Evolutionary conservation across 2,329 filamentous ascomycete genomes (phyloP).

Genomic region (Aspergillus fumigatiaffinis): DNA sequence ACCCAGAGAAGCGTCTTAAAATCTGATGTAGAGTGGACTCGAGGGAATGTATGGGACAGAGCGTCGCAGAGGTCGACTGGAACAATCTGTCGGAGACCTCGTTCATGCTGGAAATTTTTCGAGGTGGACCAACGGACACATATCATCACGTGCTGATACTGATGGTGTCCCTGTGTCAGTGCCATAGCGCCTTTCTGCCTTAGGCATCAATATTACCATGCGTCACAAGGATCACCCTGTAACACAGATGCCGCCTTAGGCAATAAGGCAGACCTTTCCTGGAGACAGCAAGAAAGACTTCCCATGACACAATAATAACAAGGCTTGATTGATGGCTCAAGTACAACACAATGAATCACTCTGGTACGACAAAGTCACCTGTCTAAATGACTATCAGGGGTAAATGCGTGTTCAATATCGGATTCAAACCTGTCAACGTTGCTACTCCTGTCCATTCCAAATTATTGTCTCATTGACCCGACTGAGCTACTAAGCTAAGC

Average conservation of each 20-base stretch:
- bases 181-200: slow-evolving; percentile 9
- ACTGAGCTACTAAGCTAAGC: slow-evolving; percentile 9
- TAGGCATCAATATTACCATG: slow-evolving; percentile 7
- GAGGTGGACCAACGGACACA: slow-evolving; percentile 28
- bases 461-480: neutral
- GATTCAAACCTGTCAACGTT: neutral
- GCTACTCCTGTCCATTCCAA: neutral
- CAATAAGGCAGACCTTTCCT: slow-evolving; percentile 4
- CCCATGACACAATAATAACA: neutral
- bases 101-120: slow-evolving; percentile 38
- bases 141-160: slow-evolving; percentile 43
- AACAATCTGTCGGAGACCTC: slow-evolving; percentile 17
- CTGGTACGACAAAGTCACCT: neutral
- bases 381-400: neutral
- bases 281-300: neutral
- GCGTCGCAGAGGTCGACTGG: slow-evolving; percentile 21
- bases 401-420: neutral
- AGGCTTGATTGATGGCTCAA: neutral
- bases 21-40: neutral
- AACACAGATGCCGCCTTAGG: slow-evolving; percentile 9
- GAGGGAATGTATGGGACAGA: slow-evolving; percentile 12
- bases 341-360: neutral
- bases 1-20: neutral
- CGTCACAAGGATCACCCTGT: slow-evolving; percentile 7
- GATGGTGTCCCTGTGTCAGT: neutral